Base-by-base conservation (phyloP, 192 early-diverging fungal genomes). In the Phycomyces nitens region DNA sequence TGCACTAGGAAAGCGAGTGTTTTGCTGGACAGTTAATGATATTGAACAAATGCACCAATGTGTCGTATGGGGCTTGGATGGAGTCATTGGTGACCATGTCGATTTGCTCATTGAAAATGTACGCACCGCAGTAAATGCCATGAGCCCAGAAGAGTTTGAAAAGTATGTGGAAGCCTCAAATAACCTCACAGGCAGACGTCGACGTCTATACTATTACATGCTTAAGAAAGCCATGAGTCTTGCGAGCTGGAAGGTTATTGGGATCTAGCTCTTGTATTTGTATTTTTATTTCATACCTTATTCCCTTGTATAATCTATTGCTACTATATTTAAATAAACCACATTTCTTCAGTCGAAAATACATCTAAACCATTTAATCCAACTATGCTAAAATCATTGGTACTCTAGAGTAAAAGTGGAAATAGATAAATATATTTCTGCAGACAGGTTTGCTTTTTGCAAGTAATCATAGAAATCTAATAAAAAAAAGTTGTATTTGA, bases 1-100 rank as follows among this genome's bases (percentile, higher is more conserved):
- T 23, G 60, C 49, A 6, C 65, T 64, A 6, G 72, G 74, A 10
- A 80, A 85, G 50, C 62, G 68, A 14, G 70, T 85, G 5, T 67
- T 78, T 53, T 66, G 60, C 1, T 85, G 83, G 83, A 82, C 81
- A 1, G 74, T 85, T 56, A 85, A 85, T 55, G 53, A 70, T 21
- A 20, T 61, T 5, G 24, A 54, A 0, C 66, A 74, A 43, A 71
- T 70, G 15, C 74, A 74, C 18, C 71, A 76, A 20, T 74, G 75
- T 67, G 64, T 78, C 18, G 53, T 59, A 47, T 78, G 76, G 74
- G 72, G 76, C 0, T 58, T 81, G 0, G 81, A 85, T 70, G 81
- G 70, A 54, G 56, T 85, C 14, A 60, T 85, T 39, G 80, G 79
- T n/a, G 80, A 85, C 52, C 43, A 79, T 38, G 65, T 75, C 0